Percentiles rank a stretch among this genome's conserved stretches.
phyloP scores from a whole-genome alignment of 345 rosid species.

The Euclidium syriacum region DNA sequence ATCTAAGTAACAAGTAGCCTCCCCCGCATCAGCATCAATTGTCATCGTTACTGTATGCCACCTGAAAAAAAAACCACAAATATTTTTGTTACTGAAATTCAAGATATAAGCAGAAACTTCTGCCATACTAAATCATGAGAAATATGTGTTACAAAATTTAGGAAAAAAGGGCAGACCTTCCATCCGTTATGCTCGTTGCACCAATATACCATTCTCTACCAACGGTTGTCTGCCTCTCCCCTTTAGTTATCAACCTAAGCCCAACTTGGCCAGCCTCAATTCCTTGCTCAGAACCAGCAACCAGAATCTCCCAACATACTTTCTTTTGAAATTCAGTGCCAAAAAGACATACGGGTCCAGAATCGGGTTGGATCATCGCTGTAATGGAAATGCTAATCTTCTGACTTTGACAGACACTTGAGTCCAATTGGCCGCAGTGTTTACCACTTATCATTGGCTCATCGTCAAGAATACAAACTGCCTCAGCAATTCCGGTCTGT shows the following conservation, averaged over 20 bases:
- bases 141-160: not conserved
- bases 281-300: conserved; percentile 99
- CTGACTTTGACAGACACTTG: conserved; percentile 65
- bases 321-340: conserved; percentile 96
- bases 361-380: conserved; percentile 94
- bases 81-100: conserved; percentile 9
- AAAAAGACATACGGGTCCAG: conserved; percentile 97
- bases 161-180: conserved; percentile 56
- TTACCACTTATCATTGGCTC: conserved; percentile 89
- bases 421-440: conserved; percentile 80
- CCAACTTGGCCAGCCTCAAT: conserved; percentile 99
- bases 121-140: not conserved
- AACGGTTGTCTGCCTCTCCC: conserved; percentile 85
- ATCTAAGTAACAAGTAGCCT: conserved; percentile 95
- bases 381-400: conserved; percentile 89
- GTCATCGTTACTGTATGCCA: conserved; percentile 99
- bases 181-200: conserved; percentile 98
- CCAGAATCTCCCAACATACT: conserved; percentile 96
- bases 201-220: conserved; percentile 97
- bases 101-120: not conserved
- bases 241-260: conserved; percentile 85
- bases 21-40: conserved; percentile 87
- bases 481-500: conserved; percentile 84
- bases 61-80: conserved; percentile 40
- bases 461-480: conserved; percentile 93